A percentile compares a stretch with the other conserved stretches of the same genome.
These are phyloP conservation scores for Cerioporus squamosus DNA, from an alignment of 1,284 basidiomycete species.

Conservation along the genomic window DNA sequence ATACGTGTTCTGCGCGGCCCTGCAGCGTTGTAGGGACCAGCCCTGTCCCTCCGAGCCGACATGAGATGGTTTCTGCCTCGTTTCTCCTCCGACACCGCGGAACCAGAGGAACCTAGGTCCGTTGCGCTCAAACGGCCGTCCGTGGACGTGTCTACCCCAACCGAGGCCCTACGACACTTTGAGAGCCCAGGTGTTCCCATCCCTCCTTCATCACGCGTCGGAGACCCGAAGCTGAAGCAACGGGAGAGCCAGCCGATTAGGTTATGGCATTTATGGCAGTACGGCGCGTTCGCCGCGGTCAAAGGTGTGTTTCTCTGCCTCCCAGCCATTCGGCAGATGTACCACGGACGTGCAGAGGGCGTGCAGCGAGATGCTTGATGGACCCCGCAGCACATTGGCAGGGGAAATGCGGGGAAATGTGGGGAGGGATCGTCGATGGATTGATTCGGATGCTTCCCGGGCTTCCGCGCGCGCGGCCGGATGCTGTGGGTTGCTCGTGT, in stretches of 20 bases:
- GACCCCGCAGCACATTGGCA: neutral
- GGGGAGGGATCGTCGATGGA: constrained; percentile 13
- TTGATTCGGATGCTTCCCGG: neutral
- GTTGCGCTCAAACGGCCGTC: constrained; percentile 12
- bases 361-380: neutral
- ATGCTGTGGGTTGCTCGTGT: neutral
- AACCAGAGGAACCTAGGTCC: constrained; percentile 13
- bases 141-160: constrained; percentile 1
- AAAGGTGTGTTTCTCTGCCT: constrained; percentile 55
- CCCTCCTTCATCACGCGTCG: constrained; percentile 71
- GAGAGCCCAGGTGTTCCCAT: constrained; percentile 68
- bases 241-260: constrained; percentile 55
- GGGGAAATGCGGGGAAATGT: constrained; percentile 10
- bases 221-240: constrained; percentile 62
- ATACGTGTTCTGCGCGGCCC: neutral
- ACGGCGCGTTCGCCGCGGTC: constrained; percentile 61
- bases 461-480: neutral
- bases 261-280: constrained; percentile 73
- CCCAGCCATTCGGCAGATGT: neutral
- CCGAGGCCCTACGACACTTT: constrained; percentile 49
- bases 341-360: neutral
- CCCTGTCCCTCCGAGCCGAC: neutral
- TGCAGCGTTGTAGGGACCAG: neutral
- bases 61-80: constrained; percentile 38
- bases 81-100: constrained; percentile 15